Evolutionary conservation across 2,329 filamentous ascomycete genomes (phyloP).

Genomic region (Mycosphaerella sp.): DNA sequence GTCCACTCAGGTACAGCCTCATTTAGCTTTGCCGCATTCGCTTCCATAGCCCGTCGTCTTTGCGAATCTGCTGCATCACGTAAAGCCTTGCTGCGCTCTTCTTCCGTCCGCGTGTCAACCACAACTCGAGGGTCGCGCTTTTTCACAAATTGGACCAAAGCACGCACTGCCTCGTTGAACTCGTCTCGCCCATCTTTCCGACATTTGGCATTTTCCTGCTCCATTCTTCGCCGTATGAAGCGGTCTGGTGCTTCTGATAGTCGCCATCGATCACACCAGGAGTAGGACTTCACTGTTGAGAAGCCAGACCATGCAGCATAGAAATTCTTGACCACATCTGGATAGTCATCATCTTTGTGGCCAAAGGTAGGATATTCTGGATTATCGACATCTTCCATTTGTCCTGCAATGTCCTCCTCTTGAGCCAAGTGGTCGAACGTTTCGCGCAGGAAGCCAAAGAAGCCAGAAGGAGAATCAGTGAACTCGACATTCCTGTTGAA

Average conservation of each 20-base stretch:
- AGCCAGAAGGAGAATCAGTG: slow-evolving; percentile 71
- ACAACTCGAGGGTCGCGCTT: slow-evolving; percentile 86
- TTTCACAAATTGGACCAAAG: slow-evolving; percentile 78
- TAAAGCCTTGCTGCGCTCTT: slow-evolving; percentile 70
- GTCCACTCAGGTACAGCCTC: slow-evolving; percentile 69
- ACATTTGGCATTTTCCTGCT: slow-evolving; percentile 85
- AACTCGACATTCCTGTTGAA: slow-evolving; percentile 76
- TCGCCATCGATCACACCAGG: slow-evolving; percentile 82
- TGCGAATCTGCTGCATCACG: slow-evolving; percentile 76
- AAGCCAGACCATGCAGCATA: slow-evolving; percentile 78
- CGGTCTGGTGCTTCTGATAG: slow-evolving; percentile 83
- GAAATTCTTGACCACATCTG: slow-evolving; percentile 71
- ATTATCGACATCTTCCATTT: slow-evolving; percentile 57
- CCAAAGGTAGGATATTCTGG: slow-evolving; percentile 79
- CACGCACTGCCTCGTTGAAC: slow-evolving; percentile 87
- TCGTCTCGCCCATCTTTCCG: slow-evolving; percentile 77
- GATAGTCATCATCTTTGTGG: slow-evolving; percentile 64
- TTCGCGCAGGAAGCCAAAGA: slow-evolving; percentile 72
- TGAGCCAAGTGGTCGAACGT: slow-evolving; percentile 73
- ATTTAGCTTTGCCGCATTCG: slow-evolving; percentile 67
- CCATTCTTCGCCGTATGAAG: slow-evolving; percentile 74
- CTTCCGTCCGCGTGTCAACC: slow-evolving; percentile 68
- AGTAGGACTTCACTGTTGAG: slow-evolving; percentile 74
- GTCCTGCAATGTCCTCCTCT: slow-evolving; percentile 71
- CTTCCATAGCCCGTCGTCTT: slow-evolving; percentile 73